Percentiles rank a stretch among this genome's conserved stretches.
Evolutionary conservation across 2,329 filamentous ascomycete genomes (phyloP).

Genomic region (Fragosphaeria purpurea): DNA sequence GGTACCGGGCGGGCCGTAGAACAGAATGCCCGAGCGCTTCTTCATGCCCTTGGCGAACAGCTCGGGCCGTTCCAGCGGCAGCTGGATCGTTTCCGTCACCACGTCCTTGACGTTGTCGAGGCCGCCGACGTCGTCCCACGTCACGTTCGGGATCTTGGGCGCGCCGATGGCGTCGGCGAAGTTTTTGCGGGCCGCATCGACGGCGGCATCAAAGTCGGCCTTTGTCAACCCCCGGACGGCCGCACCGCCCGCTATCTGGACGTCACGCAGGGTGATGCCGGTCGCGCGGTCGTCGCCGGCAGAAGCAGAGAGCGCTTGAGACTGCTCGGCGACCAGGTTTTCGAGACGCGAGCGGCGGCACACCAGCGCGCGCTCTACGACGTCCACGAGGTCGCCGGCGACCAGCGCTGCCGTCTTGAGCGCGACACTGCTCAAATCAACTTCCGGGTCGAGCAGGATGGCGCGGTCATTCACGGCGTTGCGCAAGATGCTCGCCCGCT

Average conservation of each 20-base stretch:
- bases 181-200: constrained; percentile 92
- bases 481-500: constrained; percentile 77
- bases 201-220: constrained; percentile 80
- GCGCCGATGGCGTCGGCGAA: constrained; percentile 96
- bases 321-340: constrained; percentile 42
- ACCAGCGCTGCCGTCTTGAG: constrained; percentile 94
- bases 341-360: constrained; percentile 69
- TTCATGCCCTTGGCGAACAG: constrained; percentile 97
- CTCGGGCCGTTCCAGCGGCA: constrained; percentile 83
- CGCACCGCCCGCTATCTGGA: constrained; percentile 80
- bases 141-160: constrained; percentile 94
- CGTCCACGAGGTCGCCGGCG: constrained; percentile 86
- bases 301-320: too few relatives aligned
- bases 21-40: constrained; percentile 87
- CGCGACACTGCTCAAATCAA: constrained; percentile 75
- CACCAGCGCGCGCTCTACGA: constrained; percentile 79
- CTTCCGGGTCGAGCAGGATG: constrained; percentile 68
- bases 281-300: neutral
- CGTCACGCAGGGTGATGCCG: constrained; percentile 59
- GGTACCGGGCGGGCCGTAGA: constrained; percentile 84
- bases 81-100: constrained; percentile 92
- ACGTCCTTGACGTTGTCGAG: constrained; percentile 91
- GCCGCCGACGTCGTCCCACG: constrained; percentile 92
- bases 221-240: constrained; percentile 69
- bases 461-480: constrained; percentile 68